phyloP scores from a whole-genome alignment of 148 eudicot genomes.

The Euryodendron excelsum region DNA sequence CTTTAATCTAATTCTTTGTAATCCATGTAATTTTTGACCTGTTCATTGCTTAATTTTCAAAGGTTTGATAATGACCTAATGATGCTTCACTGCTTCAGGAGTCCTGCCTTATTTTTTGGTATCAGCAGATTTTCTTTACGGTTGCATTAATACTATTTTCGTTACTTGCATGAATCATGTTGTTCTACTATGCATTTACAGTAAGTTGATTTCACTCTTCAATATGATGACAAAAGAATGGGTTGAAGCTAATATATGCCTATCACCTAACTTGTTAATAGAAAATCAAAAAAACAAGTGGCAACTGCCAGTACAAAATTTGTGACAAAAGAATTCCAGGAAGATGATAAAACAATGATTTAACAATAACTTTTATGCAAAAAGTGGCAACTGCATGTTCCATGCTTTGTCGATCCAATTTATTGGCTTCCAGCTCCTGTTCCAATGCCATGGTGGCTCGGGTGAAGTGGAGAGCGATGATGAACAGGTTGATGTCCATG shows the following conservation, averaged over 20 bases:
- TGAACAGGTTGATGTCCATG: neutral
- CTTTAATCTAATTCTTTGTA: neutral
- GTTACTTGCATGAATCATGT: neutral
- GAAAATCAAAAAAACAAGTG: neutral
- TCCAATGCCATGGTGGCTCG: constrained; percentile 4
- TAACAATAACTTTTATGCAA: neutral
- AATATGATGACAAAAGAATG: neutral
- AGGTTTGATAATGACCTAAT: neutral
- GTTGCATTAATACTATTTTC: neutral
- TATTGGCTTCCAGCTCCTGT: neutral
- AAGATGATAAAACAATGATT: neutral
- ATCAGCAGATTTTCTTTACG: neutral
- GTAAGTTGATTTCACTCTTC: neutral
- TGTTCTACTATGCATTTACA: neutral
- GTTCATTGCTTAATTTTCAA: neutral
- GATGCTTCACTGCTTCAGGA: too few relatives aligned
- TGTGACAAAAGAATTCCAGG: constrained; percentile 4
- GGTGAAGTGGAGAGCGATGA: constrained; percentile 9
- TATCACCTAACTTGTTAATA: too few relatives aligned
- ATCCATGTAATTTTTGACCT: neutral
- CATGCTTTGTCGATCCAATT: constrained; percentile 3
- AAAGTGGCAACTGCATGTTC: too few relatives aligned
- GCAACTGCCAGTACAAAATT: neutral
- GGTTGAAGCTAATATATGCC: too few relatives aligned
- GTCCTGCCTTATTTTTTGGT: neutral